These are phyloP conservation scores for Erysiphe pulchra DNA, from an alignment of 2,329 filamentous ascomycete species.

Conservation along the genomic window DNA sequence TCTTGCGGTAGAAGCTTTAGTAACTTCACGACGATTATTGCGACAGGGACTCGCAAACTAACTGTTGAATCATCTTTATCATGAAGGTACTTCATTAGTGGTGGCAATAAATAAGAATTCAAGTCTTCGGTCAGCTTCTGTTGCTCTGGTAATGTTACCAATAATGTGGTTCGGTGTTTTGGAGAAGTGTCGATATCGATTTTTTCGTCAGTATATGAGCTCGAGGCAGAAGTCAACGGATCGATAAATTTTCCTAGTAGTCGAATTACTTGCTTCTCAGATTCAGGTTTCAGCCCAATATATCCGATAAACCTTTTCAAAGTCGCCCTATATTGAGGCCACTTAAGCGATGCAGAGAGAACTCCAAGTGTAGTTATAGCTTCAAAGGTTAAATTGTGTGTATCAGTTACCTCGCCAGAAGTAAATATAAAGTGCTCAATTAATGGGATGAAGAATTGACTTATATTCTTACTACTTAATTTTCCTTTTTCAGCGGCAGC, in stretches of 20 bases:
- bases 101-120: constrained; percentile 47
- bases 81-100: constrained; percentile 63
- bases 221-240: constrained; percentile 33
- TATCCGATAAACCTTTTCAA: constrained; percentile 67
- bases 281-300: constrained; percentile 52
- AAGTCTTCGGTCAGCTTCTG: constrained; percentile 49
- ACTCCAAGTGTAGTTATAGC: constrained; percentile 57
- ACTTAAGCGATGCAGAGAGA: constrained; percentile 54
- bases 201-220: constrained; percentile 3
- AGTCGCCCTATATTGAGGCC: constrained; percentile 70
- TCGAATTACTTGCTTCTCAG: constrained; percentile 65
- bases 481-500: constrained; percentile 35
- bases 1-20: constrained; percentile 52
- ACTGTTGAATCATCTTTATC: constrained; percentile 89
- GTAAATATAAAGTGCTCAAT: constrained; percentile 88
- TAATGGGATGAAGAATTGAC: constrained; percentile 70
- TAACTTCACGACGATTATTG: constrained; percentile 69
- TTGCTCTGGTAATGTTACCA: constrained; percentile 36
- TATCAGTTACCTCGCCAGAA: constrained; percentile 44
- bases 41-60: constrained; percentile 73
- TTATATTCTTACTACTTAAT: constrained; percentile 52
- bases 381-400: constrained; percentile 67
- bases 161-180: constrained; percentile 22
- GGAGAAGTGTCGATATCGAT: constrained; percentile 3
- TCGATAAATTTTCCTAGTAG: constrained; percentile 64